These are phyloP conservation scores for Trichothecium roseum DNA, from an alignment of 2,329 filamentous ascomycete genomes.

Conservation along the genomic window DNA sequence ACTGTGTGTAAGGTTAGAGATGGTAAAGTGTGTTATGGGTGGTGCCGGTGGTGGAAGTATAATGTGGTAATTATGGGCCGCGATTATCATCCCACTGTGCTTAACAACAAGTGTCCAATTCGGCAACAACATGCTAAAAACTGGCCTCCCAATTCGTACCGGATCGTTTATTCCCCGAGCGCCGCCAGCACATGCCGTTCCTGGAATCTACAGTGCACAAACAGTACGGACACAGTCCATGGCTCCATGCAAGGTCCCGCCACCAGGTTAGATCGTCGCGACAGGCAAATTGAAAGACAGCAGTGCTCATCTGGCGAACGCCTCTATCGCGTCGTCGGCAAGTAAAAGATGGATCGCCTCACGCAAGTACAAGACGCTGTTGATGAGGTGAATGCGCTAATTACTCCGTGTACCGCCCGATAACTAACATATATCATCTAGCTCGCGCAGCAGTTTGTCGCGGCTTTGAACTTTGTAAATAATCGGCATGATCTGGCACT, in stretches of 20 bases:
- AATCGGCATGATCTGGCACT: slow-evolving; percentile 57
- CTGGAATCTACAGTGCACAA: no score
- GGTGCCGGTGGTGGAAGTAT: background rate
- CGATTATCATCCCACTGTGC: no score
- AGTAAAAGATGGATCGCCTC: slow-evolving; percentile 63
- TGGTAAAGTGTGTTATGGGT: background rate
- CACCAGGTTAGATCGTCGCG: background rate
- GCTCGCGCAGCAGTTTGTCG: slow-evolving; percentile 60
- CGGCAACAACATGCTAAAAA: no score
- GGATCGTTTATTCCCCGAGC: slow-evolving; percentile 19
- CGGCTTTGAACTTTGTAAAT: slow-evolving; percentile 55
- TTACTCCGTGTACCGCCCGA: no score
- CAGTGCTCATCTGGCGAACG: background rate
- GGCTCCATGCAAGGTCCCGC: no score
- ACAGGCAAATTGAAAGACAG: background rate
- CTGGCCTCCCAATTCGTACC: slow-evolving; percentile 3
- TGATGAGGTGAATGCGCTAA: slow-evolving; percentile 50
- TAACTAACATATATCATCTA: slow-evolving; percentile 16
- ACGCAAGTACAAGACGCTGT: slow-evolving; percentile 80
- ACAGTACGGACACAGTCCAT: no score
- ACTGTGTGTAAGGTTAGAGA: no score
- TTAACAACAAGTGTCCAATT: no score
- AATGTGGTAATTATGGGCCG: background rate
- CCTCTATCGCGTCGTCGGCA: slow-evolving; percentile 3
- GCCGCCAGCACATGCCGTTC: slow-evolving; percentile 4